phyloP scores from a whole-genome alignment of 164 flowering plant species.

The Nelumbo lutea region DNA sequence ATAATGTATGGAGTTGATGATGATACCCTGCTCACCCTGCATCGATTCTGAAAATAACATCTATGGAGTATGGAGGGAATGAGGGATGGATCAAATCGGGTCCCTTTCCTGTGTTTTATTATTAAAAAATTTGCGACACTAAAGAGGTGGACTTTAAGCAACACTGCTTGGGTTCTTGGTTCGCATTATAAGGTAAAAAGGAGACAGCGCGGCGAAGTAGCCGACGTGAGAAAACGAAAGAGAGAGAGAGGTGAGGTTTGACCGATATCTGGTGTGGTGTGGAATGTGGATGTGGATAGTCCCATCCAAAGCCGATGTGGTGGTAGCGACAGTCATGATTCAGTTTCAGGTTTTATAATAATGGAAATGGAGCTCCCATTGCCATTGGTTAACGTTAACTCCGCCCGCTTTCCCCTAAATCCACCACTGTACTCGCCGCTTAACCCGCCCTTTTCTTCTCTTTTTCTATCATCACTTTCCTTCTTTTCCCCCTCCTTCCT shows the following conservation, averaged over 20 bases:
- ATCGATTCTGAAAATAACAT: too few relatives aligned
- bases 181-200: too few relatives aligned
- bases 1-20: too few relatives aligned
- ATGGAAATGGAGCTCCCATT: constrained; percentile 11
- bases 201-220: neutral
- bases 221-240: constrained; percentile 7
- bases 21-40: too few relatives aligned
- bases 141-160: too few relatives aligned
- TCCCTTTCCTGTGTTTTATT: too few relatives aligned
- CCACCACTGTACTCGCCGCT: constrained; percentile 32
- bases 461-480: neutral
- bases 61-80: too few relatives aligned
- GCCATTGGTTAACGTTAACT: constrained; percentile 7
- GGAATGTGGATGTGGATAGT: constrained; percentile 1
- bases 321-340: constrained; percentile 38
- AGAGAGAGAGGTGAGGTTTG: constrained; percentile 17
- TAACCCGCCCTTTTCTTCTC: constrained; percentile 15
- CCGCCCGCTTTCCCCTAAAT: neutral
- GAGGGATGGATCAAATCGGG: too few relatives aligned
- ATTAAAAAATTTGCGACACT: too few relatives aligned
- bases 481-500: too few relatives aligned
- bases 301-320: constrained; percentile 13
- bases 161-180: too few relatives aligned
- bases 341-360: constrained; percentile 20
- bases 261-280: constrained; percentile 14